Percentiles rank a stretch among this genome's conserved stretches.
phyloP scores from a whole-genome alignment of 805 yeast genomes.

The Saturnispora ahearnii region DNA sequence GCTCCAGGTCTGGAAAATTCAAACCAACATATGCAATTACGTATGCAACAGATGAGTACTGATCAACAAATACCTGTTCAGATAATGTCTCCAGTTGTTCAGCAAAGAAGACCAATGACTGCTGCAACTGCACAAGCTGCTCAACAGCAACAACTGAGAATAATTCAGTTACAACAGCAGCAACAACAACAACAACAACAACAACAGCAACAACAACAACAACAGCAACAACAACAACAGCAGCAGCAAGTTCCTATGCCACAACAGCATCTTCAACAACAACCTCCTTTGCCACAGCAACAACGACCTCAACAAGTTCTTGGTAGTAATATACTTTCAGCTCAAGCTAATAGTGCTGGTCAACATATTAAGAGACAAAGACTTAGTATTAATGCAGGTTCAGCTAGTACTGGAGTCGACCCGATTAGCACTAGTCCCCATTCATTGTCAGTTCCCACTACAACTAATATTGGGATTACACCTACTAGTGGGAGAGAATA shows the following conservation, averaged over 20 bases:
- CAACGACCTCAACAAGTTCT: slow-evolving; percentile 15
- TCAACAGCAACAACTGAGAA: slow-evolving; percentile 5
- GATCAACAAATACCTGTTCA: slow-evolving; percentile 5
- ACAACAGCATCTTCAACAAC: slow-evolving; percentile 13
- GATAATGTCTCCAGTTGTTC: slow-evolving; percentile 3
- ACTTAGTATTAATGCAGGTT: slow-evolving; percentile 15
- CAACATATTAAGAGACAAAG: slow-evolving; percentile 14
- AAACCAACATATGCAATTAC: slow-evolving; percentile 10
- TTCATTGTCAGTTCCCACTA: slow-evolving; percentile 17
- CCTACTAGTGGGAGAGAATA: slow-evolving; percentile 49
- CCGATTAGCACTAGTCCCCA: slow-evolving; percentile 12
- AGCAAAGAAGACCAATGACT: slow-evolving; percentile 3
- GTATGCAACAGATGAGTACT: slow-evolving; percentile 6
- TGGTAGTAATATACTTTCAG: slow-evolving; percentile 14
- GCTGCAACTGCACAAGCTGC: slow-evolving; percentile 4
- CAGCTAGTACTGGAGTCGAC: slow-evolving; percentile 12
- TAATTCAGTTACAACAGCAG: slow-evolving; percentile 5
- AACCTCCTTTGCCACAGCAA: slow-evolving; percentile 5
- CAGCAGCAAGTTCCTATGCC: slow-evolving; percentile 8
- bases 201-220: slow-evolving; percentile 4
- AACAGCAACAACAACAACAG: slow-evolving; percentile 1
- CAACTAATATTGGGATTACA: slow-evolving; percentile 6
- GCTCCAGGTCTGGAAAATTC: slow-evolving; percentile 2
- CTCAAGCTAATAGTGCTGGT: slow-evolving; percentile 10
- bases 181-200: slow-evolving; percentile 13